Evolutionary conservation across 768 basidiomycete species (phyloP).

Genomic region (Porphyrellus cyaneotinctus): DNA sequence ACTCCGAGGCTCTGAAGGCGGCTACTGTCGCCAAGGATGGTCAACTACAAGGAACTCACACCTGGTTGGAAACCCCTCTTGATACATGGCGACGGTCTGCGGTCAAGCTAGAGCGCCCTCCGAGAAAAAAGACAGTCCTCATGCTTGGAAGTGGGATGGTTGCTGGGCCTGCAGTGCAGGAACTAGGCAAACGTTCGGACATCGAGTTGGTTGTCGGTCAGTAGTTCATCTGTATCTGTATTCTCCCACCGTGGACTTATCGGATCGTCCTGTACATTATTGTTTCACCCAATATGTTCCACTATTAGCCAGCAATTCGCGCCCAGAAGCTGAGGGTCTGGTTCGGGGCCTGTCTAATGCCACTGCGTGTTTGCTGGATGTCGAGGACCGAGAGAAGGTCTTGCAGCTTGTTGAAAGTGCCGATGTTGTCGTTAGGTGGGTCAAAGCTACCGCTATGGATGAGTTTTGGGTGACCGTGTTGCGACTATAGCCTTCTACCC

Average conservation of each 20-base stretch:
- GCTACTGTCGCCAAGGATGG: constrained; percentile 72
- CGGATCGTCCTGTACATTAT: constrained; percentile 9
- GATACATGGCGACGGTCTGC: constrained; percentile 35
- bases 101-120: background rate
- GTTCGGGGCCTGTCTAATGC: constrained; percentile 46
- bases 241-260: constrained; percentile 14
- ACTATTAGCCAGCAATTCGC: constrained; percentile 66
- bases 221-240: constrained; percentile 27
- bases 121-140: constrained; percentile 60
- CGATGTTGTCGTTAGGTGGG: constrained; percentile 83
- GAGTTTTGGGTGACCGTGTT: background rate
- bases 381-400: constrained; percentile 45
- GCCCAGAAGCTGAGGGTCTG: constrained; percentile 51
- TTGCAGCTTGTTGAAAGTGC: constrained; percentile 51
- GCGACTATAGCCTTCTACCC: constrained; percentile 63
- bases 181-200: constrained; percentile 59
- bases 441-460: background rate
- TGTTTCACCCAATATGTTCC: background rate
- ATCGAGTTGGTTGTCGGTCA: constrained; percentile 74
- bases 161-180: constrained; percentile 80
- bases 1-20: constrained; percentile 46
- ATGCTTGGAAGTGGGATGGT: constrained; percentile 96
- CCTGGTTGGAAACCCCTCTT: constrained; percentile 56
- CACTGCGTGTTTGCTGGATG: constrained; percentile 54
- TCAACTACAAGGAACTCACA: constrained; percentile 46